Base-by-base conservation (phyloP, 2,329 filamentous ascomycete genomes). In the Aspergillus sp. region DNA sequence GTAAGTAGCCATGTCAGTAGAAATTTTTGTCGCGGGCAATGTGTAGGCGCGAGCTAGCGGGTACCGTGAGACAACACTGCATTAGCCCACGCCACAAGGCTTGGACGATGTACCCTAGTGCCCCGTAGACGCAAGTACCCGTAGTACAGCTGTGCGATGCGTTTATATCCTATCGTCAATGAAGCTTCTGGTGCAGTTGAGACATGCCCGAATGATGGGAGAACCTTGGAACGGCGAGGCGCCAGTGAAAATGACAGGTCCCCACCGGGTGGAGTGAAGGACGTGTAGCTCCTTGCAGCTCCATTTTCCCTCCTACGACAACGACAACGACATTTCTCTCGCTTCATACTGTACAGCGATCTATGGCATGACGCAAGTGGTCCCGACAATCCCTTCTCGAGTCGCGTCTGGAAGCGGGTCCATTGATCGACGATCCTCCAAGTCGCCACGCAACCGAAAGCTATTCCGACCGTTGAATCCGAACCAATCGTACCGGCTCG, bases 351-450 rank as follows among this genome's bases (percentile, higher is more conserved):
- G 4, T 4, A 29, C 25, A 29, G 3, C 20, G 16, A 10, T 16
- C 42, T 13, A 25, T 45, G 23, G 21, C 14, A 45, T 45, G 20
- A 45, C 44, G 25, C 44, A 31, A 32, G 11, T 20, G 17, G 7
- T n/a, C 19, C 21, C 17, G 54, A 45, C 52, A 57, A 57, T 58
- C 56, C 52, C 50, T 60, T 50, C 56, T 58, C 42, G 44, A 59
- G 54, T 32, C 17, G 49, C 52, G 36, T 41, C 25, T 38, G 46
- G 45, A 25, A 21, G 44, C 48, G 50, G 50, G 44, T 38, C 50
- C 41, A 14, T 42, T 34, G n/a, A 41, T 23, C 32, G 48, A 48
- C 52, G 48, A 52, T 54, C 52, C 17, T 44, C 43, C 19, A 46
- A 34, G 40, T 50, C 44, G 50, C 46, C 43, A 55, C 42, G 51